Percentiles rank a stretch among this genome's conserved stretches.
phyloP scores from a whole-genome alignment of 257 asterid species.

The Galeopsis tetrahit region DNA sequence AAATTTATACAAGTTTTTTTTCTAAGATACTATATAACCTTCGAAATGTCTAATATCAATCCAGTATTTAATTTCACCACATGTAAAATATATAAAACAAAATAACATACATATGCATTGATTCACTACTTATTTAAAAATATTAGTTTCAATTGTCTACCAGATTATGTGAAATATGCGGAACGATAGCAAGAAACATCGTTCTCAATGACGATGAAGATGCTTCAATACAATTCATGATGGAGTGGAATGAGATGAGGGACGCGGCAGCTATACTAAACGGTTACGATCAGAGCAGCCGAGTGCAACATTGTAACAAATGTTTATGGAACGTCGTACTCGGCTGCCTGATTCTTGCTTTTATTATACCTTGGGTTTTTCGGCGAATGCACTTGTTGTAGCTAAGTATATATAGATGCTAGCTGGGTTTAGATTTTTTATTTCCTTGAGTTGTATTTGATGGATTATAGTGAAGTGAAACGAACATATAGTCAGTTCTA shows the following conservation, averaged over 20 bases:
- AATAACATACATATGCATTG: too few species aligned
- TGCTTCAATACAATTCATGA: conserved; percentile 29
- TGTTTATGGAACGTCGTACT: conserved; percentile 48
- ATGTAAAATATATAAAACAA: too few species aligned
- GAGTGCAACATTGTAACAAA: conserved; percentile 33
- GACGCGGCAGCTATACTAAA: conserved; percentile 28
- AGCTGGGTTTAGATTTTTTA: too few species aligned
- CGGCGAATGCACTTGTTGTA: conserved; percentile 10
- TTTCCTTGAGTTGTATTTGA: too few species aligned
- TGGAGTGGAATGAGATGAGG: conserved; percentile 48
- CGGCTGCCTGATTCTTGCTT: conserved; percentile 45
- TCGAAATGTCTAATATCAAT: too few species aligned
- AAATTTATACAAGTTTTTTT: too few species aligned
- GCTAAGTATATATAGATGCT: neutral
- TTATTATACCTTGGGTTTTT: conserved; percentile 52
- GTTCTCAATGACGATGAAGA: conserved; percentile 23
- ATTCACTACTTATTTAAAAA: too few species aligned
- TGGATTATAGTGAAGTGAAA: too few species aligned
- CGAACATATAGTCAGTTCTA: too few species aligned
- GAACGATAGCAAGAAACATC: conserved; percentile 45
- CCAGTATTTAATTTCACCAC: too few species aligned
- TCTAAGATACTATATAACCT: too few species aligned
- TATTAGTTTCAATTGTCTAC: too few species aligned
- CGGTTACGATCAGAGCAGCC: conserved; percentile 27
- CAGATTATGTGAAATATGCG: conserved; percentile 67